Conservation (phyloP, 2,329 filamentous ascomycete species). For the Monosporascus ibericus region DNA sequence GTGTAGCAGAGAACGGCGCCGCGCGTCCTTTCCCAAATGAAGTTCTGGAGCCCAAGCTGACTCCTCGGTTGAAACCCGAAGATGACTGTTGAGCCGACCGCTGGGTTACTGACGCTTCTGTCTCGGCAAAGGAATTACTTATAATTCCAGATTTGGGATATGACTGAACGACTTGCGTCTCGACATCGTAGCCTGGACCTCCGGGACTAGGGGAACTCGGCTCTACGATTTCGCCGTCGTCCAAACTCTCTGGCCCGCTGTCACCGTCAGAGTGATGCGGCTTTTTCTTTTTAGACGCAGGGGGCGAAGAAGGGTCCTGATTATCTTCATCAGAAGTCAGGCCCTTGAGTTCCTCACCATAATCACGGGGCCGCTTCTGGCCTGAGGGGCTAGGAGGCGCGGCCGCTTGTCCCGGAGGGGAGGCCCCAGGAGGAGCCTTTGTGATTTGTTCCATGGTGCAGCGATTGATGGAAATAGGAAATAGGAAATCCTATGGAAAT, state of each 20-base stretch:
- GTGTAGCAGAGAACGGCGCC: conserved; percentile 5
- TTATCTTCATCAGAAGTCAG: conserved; percentile 16
- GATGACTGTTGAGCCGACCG: conserved; percentile 2
- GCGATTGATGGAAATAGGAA: not conserved
- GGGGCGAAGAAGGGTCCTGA: conserved; percentile 1
- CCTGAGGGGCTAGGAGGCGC: conserved; percentile 7
- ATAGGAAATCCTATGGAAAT: too few species aligned
- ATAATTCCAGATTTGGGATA: not conserved
- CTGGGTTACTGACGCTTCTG: conserved; percentile 2
- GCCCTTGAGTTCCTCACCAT: conserved; percentile 25
- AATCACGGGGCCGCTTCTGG: conserved; percentile 23
- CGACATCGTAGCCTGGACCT: not conserved
- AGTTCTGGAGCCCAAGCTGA: conserved; percentile 17
- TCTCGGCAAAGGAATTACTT: not conserved
- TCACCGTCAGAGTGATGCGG: conserved; percentile 4
- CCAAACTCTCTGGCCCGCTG: conserved; percentile 18
- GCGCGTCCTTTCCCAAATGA: conserved; percentile 14
- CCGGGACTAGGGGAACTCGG: conserved; percentile 6
- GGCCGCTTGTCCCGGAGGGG: conserved; percentile 7
- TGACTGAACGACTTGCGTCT: not conserved
- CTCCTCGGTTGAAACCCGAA: conserved; percentile 16
- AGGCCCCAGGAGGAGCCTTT: conserved; percentile 3
- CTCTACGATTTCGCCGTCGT: conserved; percentile 29
- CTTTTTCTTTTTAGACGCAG: conserved; percentile 19
- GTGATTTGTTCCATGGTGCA: conserved; percentile 4